Evolutionary conservation across 2,329 filamentous ascomycete species (phyloP), one percentile per base, ranked within the genome.

Genomic region (Fusarium drepaniforme): DNA sequence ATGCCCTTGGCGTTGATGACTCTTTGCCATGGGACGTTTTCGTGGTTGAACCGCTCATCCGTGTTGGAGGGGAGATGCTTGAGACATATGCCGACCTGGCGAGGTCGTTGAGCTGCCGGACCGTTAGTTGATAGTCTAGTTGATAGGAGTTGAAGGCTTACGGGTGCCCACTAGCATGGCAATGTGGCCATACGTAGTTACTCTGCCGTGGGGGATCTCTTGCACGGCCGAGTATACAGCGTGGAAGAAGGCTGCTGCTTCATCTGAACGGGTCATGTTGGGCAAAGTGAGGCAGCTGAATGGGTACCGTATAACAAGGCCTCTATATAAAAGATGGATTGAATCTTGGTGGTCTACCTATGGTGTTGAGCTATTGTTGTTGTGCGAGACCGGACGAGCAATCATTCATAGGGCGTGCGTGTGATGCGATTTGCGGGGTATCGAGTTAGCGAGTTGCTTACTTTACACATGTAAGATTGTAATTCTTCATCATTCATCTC

Each of bases 11-110:
- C 86, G 82, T 96, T 98, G 81, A 98, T 93, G 70, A 98, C 94
- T 68, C 97, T 88, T 86, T 98, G 96, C 96, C 96, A 98, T 0
- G 96, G 96, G 5, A 98, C 96, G 75, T 93, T 98, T 28, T 86
- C 87, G 69, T 89, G 87, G 82, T 98, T 93, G 84, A 93, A 97
- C 67, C 83, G 87, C 66, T 81, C 75, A 0, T 85, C 82, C 0
- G 85, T 78, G 67, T 90, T 87, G 8, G 84, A 80, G 2, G 95
- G 90, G 15, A 98, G 90, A 81, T 98, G 93, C 82, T 98, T 98
- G 30, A 98, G 89, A 82, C 94, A 97, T 57, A 97, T 88, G 64
- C 96, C 96, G 8, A 98, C 96, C 84, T 98, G 96, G 67, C 96
- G 90, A 1, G 93, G 91, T 3, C 93, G 87, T 80, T 94, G 89